Conservation (phyloP, 2,329 filamentous ascomycete species). For the Sarocladiaceae sp. region DNA sequence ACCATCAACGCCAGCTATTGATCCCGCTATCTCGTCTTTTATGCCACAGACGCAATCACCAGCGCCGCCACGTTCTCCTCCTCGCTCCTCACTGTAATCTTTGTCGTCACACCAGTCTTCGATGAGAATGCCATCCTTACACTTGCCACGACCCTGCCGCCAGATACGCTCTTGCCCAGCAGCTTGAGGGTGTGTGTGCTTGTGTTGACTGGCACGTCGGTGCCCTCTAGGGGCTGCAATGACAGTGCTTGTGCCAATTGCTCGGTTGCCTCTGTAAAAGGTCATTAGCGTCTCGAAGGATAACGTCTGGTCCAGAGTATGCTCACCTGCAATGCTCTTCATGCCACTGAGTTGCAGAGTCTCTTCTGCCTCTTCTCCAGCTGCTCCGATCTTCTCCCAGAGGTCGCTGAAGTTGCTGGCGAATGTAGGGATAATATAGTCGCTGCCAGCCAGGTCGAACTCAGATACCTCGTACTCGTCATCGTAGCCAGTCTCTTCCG, state of each 20-base stretch:
- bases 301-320: neutral
- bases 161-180: conserved; percentile 89
- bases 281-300: conserved; percentile 18
- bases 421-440: conserved; percentile 91
- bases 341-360: conserved; percentile 83
- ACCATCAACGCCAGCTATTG: conserved; percentile 9
- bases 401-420: conserved; percentile 93
- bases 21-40: conserved; percentile 25
- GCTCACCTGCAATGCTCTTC: conserved; percentile 87
- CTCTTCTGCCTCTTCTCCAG: conserved; percentile 85
- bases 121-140: conserved; percentile 92
- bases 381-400: conserved; percentile 89
- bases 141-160: conserved; percentile 81
- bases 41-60: conserved; percentile 81
- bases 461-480: conserved; percentile 98
- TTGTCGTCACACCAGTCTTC: conserved; percentile 92
- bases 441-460: conserved; percentile 83
- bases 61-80: conserved; percentile 86
- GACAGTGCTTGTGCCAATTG: conserved; percentile 82
- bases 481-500: conserved; percentile 89
- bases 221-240: conserved; percentile 90
- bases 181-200: conserved; percentile 94
- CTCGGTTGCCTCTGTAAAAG: conserved; percentile 77
- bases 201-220: conserved; percentile 81
- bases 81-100: conserved; percentile 88